phyloP scores from a whole-genome alignment of 495 filamentous ascomycete species.

The Podospora bellae-mahoneyi region DNA sequence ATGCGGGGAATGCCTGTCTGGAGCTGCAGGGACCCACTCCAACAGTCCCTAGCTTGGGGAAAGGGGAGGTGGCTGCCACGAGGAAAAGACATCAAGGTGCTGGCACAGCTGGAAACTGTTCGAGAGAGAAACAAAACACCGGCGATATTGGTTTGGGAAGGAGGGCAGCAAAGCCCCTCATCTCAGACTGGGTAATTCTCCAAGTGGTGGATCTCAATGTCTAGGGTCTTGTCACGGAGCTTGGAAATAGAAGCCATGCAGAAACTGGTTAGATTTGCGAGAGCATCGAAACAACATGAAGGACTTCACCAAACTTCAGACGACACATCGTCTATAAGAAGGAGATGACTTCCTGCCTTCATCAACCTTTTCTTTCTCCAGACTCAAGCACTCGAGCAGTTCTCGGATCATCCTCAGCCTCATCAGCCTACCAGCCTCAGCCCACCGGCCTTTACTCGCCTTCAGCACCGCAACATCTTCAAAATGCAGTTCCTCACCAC shows the following conservation, averaged over 20 bases:
- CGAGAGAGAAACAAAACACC: background rate
- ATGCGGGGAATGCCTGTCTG: background rate
- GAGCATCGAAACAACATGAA: background rate
- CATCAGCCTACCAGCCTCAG: background rate
- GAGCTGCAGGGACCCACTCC: background rate
- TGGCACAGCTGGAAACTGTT: background rate
- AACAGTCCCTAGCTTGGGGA: background rate
- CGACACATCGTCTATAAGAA: background rate
- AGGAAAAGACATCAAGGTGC: background rate
- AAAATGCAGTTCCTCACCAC: slow-evolving; percentile 20
- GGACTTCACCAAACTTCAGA: background rate
- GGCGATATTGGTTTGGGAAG: background rate
- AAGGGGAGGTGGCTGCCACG: too few relatives aligned
- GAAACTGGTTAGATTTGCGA: background rate
- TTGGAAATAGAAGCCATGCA: background rate
- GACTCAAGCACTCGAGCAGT: background rate
- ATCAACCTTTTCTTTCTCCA: background rate
- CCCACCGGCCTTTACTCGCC: background rate
- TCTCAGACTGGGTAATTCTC: background rate
- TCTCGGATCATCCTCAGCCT: background rate
- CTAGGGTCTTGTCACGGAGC: background rate
- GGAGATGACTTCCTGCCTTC: background rate
- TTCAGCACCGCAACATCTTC: background rate
- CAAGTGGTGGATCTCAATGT: background rate
- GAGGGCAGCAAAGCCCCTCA: background rate